Evolutionary conservation across 306 rosid genomes (phyloP).

Genomic region (Hippophae gyantsensis): DNA sequence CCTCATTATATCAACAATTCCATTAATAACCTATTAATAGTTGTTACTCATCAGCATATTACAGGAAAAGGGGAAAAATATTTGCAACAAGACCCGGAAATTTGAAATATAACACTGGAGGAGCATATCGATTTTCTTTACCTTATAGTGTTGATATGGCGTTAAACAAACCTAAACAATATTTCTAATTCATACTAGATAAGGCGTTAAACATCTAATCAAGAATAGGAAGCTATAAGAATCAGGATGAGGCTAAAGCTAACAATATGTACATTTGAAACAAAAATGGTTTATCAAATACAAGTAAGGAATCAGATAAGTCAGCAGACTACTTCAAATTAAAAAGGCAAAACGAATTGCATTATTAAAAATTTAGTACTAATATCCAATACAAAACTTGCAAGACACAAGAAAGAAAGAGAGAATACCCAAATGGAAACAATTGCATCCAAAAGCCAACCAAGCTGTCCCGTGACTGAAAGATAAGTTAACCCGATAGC

Average conservation of each 20-base stretch:
- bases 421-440: conserved; percentile 82
- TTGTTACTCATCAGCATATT: background rate
- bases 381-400: background rate
- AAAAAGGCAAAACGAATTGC: background rate
- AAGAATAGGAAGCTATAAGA: too few species aligned
- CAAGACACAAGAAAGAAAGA: conserved; percentile 16
- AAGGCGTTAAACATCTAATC: too few species aligned
- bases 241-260: too few species aligned
- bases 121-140: background rate
- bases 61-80: background rate
- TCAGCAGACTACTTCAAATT: too few species aligned
- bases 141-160: too few species aligned
- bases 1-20: background rate
- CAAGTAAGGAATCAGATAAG: too few species aligned
- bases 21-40: background rate
- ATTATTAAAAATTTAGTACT: background rate
- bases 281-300: too few species aligned
- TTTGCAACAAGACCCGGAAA: background rate
- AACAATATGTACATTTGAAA: too few species aligned
- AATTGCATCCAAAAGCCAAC: conserved; percentile 93
- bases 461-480: conserved; percentile 90
- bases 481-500: conserved; percentile 90
- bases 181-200: too few species aligned
- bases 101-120: background rate
- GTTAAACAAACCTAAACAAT: too few species aligned